Conservation (phyloP, 2,329 filamentous ascomycete genomes). For the Pseudogymnoascus sp. region DNA sequence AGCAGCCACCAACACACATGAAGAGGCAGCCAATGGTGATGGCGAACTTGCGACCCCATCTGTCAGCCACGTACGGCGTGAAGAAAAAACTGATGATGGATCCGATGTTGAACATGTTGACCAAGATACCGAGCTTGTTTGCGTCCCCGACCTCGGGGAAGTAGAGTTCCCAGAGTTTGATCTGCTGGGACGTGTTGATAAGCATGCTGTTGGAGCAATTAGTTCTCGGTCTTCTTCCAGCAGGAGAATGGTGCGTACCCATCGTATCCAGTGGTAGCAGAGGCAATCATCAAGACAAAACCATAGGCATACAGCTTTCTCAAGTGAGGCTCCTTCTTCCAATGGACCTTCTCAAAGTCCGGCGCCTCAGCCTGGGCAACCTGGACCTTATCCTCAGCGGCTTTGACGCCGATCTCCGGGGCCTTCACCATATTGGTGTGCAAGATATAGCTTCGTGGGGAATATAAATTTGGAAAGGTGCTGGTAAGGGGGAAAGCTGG, state of each 20-base stretch:
- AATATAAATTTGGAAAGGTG: neutral
- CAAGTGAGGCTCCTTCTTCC: constrained; percentile 48
- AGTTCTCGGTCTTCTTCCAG: neutral
- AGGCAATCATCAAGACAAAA: constrained; percentile 48
- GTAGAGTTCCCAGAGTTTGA: constrained; percentile 43
- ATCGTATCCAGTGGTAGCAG: constrained; percentile 55
- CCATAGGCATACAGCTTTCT: constrained; percentile 46
- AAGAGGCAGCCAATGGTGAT: constrained; percentile 35
- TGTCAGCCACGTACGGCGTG: constrained; percentile 37
- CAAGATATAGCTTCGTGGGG: neutral
- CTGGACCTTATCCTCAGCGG: constrained; percentile 27
- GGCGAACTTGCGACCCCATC: constrained; percentile 34
- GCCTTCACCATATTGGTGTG: neutral
- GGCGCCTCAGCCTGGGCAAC: constrained; percentile 38
- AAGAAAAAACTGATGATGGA: constrained; percentile 33
- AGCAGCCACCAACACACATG: constrained; percentile 36
- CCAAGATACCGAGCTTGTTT: constrained; percentile 39
- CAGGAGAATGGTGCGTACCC: constrained; percentile 29
- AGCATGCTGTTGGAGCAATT: constrained; percentile 32
- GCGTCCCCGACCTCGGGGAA: constrained; percentile 36
- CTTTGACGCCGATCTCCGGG: constrained; percentile 7
- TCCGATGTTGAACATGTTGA: constrained; percentile 35
- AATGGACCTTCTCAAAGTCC: constrained; percentile 45
- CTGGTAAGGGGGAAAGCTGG: neutral
- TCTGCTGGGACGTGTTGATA: constrained; percentile 51